These are phyloP conservation scores for Globisporangium viniferum DNA, from an alignment of 352 stramenopile genomes.

Conservation along the genomic window DNA sequence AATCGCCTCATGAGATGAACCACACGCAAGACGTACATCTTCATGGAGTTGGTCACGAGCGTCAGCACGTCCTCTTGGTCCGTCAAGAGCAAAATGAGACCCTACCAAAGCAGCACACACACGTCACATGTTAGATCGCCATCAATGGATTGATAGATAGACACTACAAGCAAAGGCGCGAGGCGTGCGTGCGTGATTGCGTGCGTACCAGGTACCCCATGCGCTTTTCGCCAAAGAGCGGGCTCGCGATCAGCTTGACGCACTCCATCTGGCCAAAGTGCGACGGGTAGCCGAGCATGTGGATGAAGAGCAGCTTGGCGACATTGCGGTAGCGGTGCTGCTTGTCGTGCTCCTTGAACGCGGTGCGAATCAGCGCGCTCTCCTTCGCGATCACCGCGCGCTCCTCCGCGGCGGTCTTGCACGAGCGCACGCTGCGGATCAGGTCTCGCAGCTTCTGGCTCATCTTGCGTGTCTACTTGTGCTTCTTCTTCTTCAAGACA, in stretches of 20 bases:
- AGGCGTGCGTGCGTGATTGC: not conserved
- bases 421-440: slow-evolving; percentile 97
- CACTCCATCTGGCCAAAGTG: slow-evolving; percentile 99
- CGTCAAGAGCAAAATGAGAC: slow-evolving; percentile 96
- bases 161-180: not conserved
- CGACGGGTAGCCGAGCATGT: slow-evolving; percentile 99
- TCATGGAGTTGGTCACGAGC: slow-evolving; percentile 99
- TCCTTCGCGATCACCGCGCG: slow-evolving; percentile 99
- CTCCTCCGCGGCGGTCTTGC: slow-evolving; percentile 99
- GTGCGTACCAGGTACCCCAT: slow-evolving; percentile 95
- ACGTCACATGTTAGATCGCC: not conserved
- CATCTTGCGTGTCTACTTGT: slow-evolving; percentile 58
- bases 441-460: slow-evolving; percentile 98
- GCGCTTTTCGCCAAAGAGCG: slow-evolving; percentile 98
- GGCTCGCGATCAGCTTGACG: slow-evolving; percentile 98
- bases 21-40: slow-evolving; percentile 71
- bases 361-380: slow-evolving; percentile 98
- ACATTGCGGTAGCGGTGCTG: slow-evolving; percentile 99
- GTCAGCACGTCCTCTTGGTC: slow-evolving; percentile 99
- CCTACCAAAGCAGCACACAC: slow-evolving; percentile 27
- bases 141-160: not conserved
- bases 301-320: slow-evolving; percentile 99
- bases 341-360: slow-evolving; percentile 97
- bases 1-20: not conserved
- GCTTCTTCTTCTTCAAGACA: not conserved